Percentiles rank a stretch among this genome's conserved stretches.
Conservation (phyloP, 495 filamentous ascomycete genomes). For the Tuber aestivum region DNA sequence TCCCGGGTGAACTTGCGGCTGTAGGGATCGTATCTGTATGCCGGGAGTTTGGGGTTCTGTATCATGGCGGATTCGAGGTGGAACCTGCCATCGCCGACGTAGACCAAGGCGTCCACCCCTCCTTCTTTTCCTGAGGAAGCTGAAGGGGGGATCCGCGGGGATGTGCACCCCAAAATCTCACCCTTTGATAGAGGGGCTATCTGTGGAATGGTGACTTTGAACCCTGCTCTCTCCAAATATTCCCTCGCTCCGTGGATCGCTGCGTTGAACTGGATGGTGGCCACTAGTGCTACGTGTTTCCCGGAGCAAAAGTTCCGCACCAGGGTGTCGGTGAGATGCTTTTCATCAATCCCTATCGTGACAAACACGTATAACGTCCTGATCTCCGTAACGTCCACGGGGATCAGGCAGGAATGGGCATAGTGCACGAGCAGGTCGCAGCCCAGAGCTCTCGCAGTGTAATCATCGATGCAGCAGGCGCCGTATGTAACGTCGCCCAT, state of each 20-base stretch:
- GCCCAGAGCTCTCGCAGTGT: slow-evolving; percentile 85
- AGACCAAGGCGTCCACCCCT: slow-evolving; percentile 71
- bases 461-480: slow-evolving; percentile 98
- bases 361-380: slow-evolving; percentile 97
- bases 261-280: slow-evolving; percentile 98
- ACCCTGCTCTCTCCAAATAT: slow-evolving; percentile 72
- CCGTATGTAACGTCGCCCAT: slow-evolving; percentile 99
- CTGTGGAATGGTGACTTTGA: slow-evolving; percentile 77
- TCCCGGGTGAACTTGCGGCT: slow-evolving; percentile 84
- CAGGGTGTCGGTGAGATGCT: slow-evolving; percentile 79
- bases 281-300: slow-evolving; percentile 85
- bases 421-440: slow-evolving; percentile 97
- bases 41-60: slow-evolving; percentile 81
- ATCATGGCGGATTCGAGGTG: slow-evolving; percentile 99
- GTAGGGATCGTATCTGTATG: slow-evolving; percentile 97
- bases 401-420: slow-evolving; percentile 92
- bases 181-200: slow-evolving; percentile 87
- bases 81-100: slow-evolving; percentile 93
- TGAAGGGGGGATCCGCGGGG: slow-evolving; percentile 59
- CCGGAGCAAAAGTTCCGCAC: slow-evolving; percentile 78
- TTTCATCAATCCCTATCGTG: slow-evolving; percentile 87
- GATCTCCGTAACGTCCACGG: slow-evolving; percentile 89
- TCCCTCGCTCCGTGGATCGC: slow-evolving; percentile 78
- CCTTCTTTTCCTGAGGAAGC: slow-evolving; percentile 21
- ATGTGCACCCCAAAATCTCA: slow-evolving; percentile 94